phyloP scores from a whole-genome alignment of 2,329 filamentous ascomycete species.

The Diaporthe longicolla region DNA sequence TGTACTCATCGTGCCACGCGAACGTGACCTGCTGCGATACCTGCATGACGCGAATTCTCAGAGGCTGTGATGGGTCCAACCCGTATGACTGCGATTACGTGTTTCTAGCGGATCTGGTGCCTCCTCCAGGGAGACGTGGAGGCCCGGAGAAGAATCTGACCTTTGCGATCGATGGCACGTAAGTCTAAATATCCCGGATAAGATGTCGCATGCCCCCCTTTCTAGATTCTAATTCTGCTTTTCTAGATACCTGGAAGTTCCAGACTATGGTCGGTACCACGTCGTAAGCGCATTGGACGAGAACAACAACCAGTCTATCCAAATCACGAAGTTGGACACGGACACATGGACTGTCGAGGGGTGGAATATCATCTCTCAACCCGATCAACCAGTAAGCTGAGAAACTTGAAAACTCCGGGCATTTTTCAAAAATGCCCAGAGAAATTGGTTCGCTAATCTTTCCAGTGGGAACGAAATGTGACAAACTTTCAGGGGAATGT shows the following conservation, averaged over 20 bases:
- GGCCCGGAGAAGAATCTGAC: conserved; percentile 14
- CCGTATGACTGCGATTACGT: conserved; percentile 10
- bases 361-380: conserved; percentile 43
- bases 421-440: neutral
- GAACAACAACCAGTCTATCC: conserved; percentile 37
- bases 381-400: conserved; percentile 38
- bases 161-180: conserved; percentile 26
- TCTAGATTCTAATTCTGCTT: neutral
- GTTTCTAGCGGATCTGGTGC: conserved; percentile 24
- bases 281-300: conserved; percentile 41
- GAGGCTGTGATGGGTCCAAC: neutral
- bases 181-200: neutral
- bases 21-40: conserved; percentile 37
- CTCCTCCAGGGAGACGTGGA: conserved; percentile 4
- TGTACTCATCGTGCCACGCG: conserved; percentile 43
- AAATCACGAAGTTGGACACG: conserved; percentile 41
- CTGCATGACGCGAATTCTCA: conserved; percentile 35
- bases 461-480: conserved; percentile 40
- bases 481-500: conserved; percentile 20
- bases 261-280: conserved; percentile 37
- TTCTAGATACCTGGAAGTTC: conserved; percentile 19
- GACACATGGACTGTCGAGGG: conserved; percentile 39
- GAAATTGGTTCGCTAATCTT: neutral
- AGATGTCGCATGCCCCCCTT: too few relatives aligned
- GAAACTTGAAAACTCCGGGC: neutral